Evolutionary conservation across 2,329 filamentous ascomycete genomes (phyloP), one percentile per base, ranked within the genome.

Genomic region (Penicillium sp.): DNA sequence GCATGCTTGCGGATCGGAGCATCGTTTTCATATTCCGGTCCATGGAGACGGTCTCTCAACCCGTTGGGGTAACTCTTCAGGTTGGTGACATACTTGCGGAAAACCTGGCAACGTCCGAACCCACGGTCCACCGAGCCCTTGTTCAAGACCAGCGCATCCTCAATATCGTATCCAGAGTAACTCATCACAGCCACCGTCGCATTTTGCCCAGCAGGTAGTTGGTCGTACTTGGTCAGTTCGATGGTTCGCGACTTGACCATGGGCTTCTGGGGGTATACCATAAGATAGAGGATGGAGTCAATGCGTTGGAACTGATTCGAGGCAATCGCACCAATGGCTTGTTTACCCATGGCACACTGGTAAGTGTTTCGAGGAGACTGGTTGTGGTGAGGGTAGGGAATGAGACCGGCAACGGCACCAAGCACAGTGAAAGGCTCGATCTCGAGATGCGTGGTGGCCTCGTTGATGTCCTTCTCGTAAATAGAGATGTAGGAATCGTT

Each of bases 271-370:
- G 94, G 94, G 67, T 99, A 99, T 3, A 99, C 94, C 77, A 99
- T 89, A 1, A 96, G 89, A 69, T 96, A 97, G 6, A 99, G 83
- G 14, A 99, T 80, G 0, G 92, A 97, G 67, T 99, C 94, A 70
- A 99, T 96, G 50, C 94, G 87, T 64, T 92, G 89, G 75, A 96
- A 96, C 71, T 99, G 94, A 69, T 99, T 99, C 69, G 96, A 95
- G 14, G 92, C 94, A 68, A 99, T 97, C 30, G 92, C 92, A 30
- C 94, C 94, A 69, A 99, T 97, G 35, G 94, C 94, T 88, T 99
- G 94, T 76, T 99, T 99, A 82, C 94, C 94, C 94, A 99, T 99
- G 75, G 94, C 94, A 76, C 92, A 96, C 79, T 97, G 92, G 68
- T 99, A 99, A 0, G 94, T 99, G 70, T 99, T 99, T 80, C 94